Evolutionary conservation across 139 green algal genomes (phyloP), one percentile per base, ranked within the genome.

Genomic region (Chlamydomonas schloesseri): DNA sequence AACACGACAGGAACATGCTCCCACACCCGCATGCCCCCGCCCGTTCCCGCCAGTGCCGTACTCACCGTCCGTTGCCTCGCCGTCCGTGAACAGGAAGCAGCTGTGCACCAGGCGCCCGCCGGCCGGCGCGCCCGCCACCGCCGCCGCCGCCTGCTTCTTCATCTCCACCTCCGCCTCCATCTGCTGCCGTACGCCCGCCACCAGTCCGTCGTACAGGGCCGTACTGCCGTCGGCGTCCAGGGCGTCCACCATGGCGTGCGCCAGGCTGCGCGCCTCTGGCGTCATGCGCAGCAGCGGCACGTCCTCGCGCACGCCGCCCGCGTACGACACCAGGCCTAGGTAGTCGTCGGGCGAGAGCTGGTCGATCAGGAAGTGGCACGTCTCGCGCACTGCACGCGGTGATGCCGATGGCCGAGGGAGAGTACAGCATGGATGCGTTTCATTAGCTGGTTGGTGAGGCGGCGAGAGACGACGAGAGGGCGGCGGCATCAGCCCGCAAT

Each of bases 31-130:
- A n/a, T n/a, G n/a, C n/a, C n/a, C n/a, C n/a, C 42, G 42, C 42
- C 8, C 42, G 42, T 8, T 8, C 8, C 42, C 6, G 42, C 42
- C 42, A 8, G 42, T 13, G 42, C 42, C 8, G 42, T 8, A 42
- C 33, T 67, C 60, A 76, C 89, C 89, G 23, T 73, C 29, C 4
- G 81, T 91, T 11, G 89, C 74, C 76, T 88, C 21, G 3, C 89
- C 89, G 73, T 93, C 89, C n/a, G 89, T 93, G 67, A 87, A 92
- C 46, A 93, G 82, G 72, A 93, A 83, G 28, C 90, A 74, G 33
- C 29, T 58, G 64, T 79, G 62, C 60, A 88, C 82, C 20, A 81
- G 10, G 20, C 60, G 57, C n/a, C 60, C n/a, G 58, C 34, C n/a
- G 20, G 20, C 50, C 42, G 1, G 1, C n/a, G 18, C 24, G 3